Evolutionary conservation across 148 eudicot genomes (phyloP).

Genomic region (Chenopodium album): DNA sequence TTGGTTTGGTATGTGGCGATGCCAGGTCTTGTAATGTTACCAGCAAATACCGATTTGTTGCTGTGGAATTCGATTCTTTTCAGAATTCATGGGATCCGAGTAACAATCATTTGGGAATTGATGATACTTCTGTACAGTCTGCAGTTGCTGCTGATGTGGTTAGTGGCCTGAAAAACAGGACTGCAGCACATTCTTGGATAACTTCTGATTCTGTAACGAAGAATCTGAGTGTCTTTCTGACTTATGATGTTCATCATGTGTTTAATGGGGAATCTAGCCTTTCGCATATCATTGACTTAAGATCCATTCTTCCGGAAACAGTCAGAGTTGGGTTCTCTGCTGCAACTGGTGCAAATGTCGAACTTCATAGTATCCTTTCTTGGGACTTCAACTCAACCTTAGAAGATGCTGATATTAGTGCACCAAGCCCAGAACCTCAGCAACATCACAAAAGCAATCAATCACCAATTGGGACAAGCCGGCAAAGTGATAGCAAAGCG

Average conservation of each 20-base stretch:
- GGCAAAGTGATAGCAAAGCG: neutral
- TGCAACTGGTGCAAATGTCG: constrained; percentile 31
- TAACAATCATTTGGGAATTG: constrained; percentile 42
- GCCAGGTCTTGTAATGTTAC: neutral
- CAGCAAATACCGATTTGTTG: constrained; percentile 28
- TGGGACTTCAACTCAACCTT: constrained; percentile 40
- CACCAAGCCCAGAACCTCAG: neutral
- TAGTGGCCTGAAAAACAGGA: constrained; percentile 6
- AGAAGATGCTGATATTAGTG: neutral
- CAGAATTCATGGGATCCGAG: constrained; percentile 28
- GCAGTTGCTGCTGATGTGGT: too few species aligned
- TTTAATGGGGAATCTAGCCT: constrained; percentile 28
- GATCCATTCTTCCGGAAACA: constrained; percentile 30
- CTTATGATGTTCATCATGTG: constrained; percentile 23
- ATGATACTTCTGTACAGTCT: neutral
- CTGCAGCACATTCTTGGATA: constrained; percentile 36
- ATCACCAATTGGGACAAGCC: neutral
- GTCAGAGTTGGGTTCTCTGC: constrained; percentile 46
- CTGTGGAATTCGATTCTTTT: neutral
- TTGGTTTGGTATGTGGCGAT: constrained; percentile 28
- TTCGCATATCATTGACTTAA: constrained; percentile 34
- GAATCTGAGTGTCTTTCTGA: constrained; percentile 33
- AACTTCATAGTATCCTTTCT: constrained; percentile 32
- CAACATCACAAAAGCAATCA: neutral
- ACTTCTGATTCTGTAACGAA: constrained; percentile 32